These are phyloP conservation scores for Cordyceps javanica DNA, from an alignment of 2,329 filamentous ascomycete genomes.

Conservation along the genomic window DNA sequence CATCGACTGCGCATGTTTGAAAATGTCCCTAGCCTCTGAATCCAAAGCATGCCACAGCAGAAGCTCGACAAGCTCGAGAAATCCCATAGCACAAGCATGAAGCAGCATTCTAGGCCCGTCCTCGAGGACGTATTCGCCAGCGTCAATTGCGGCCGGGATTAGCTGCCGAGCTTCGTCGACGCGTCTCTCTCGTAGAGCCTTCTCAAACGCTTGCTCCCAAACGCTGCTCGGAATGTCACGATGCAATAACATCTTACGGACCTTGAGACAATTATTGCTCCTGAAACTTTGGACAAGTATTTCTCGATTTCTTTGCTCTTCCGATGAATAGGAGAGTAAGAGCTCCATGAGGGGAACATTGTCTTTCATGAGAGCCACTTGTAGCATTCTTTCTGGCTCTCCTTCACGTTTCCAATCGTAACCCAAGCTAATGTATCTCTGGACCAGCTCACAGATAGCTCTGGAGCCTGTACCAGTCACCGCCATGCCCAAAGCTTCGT, in stretches of 20 bases:
- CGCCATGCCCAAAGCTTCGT: rapidly evolving
- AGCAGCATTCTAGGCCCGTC: not conserved
- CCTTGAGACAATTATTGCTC: not conserved
- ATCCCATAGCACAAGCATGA: not conserved
- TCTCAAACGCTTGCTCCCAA: not conserved
- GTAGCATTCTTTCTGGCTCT: not conserved
- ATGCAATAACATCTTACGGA: not conserved
- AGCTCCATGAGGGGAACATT: not conserved
- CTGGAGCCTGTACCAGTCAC: not conserved
- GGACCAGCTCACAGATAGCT: not conserved
- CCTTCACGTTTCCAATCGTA: not conserved
- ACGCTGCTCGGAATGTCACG: not conserved
- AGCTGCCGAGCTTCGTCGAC: not conserved
- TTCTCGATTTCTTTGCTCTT: not conserved
- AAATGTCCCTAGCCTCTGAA: not conserved
- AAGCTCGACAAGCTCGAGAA: not conserved
- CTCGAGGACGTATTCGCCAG: too few species aligned
- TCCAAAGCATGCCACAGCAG: not conserved
- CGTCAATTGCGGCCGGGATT: not conserved
- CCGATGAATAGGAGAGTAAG: not conserved
- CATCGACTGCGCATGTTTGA: not conserved
- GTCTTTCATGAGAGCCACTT: not conserved
- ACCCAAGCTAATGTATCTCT: not conserved
- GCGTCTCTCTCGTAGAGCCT: not conserved
- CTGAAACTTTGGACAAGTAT: rapidly evolving